Evolutionary conservation across 2,329 filamentous ascomycete species (phyloP).

Genomic region (Venturia nashicola): DNA sequence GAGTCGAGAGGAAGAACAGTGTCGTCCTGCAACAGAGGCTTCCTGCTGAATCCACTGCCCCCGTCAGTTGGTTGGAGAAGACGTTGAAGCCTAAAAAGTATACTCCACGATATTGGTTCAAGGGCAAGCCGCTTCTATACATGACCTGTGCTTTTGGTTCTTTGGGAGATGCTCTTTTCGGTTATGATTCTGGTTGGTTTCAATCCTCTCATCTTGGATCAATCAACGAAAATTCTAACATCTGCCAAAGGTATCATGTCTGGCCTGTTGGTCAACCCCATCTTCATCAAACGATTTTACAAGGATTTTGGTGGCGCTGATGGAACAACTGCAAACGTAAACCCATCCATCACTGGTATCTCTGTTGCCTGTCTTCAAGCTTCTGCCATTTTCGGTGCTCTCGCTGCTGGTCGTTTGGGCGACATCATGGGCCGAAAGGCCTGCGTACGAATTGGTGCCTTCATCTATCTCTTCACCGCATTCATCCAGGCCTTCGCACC

Average conservation of each 20-base stretch:
- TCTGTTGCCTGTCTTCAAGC: conserved; percentile 16
- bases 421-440: conserved; percentile 26
- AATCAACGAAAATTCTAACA: conserved; percentile 11
- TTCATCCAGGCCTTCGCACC: conserved; percentile 24
- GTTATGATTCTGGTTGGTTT: conserved; percentile 27
- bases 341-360: conserved; percentile 28
- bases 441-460: conserved; percentile 23
- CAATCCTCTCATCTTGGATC: neutral
- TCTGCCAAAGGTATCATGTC: conserved; percentile 25
- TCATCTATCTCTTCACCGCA: conserved; percentile 19
- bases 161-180: conserved; percentile 29
- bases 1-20: neutral
- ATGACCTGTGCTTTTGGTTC: conserved; percentile 29
- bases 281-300: conserved; percentile 29
- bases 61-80: conserved; percentile 21
- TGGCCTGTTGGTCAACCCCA: conserved; percentile 26
- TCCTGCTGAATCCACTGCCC: conserved; percentile 12
- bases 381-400: conserved; percentile 23
- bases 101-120: conserved; percentile 26
- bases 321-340: conserved; percentile 17
- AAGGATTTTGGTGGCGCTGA: conserved; percentile 25
- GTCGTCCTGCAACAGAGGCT: neutral
- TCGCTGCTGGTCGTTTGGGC: conserved; percentile 23
- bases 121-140: conserved; percentile 23
- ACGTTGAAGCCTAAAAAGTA: conserved; percentile 25